Evolutionary conservation across 2,329 filamentous ascomycete species (phyloP), one percentile per base, ranked within the genome.

Genomic region (Dryadomyces quercivorus): DNA sequence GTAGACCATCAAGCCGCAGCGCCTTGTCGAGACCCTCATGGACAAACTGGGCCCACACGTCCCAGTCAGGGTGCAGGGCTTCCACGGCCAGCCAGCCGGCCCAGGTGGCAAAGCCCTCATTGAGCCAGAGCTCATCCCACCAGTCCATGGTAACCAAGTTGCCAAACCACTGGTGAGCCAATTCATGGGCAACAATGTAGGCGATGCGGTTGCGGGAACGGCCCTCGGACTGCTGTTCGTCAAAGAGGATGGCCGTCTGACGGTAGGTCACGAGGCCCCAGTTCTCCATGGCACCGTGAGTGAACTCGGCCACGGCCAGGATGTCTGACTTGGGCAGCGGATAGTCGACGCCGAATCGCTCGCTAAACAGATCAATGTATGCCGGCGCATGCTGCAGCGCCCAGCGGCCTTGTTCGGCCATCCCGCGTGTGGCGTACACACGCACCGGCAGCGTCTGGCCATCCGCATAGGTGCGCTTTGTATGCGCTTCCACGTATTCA

Each of bases 111-210:
- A 98, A 98, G 13, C 91, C 91, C 70, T 97, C 92, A 68, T 97
- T 97, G 53, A 97, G 80, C 92, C 92, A 97, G 8, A 97, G 74
- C 54, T 91, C 92, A 69, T 96, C 90, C 92, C 92, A 97, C 77
- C 94, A 96, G 69, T 95, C 90, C 90, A 96, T 96, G 53, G 92
- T 96, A 31, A 96, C 92, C 53, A 96, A 74, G 72, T 97, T 96
- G 59, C 92, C 92, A 65, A 97, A 97, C 92, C 92, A 97, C 70
- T 96, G 92, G 71, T 97, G 92, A 44, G 92, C 93, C 58, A 98
- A 77, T 69, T 98, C 93, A 70, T 98, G 93, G n/a, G 93, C 92
- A 51, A 97, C 91, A 55, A 97, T 91, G 64, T 98, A 97, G 36
- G 93, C 93, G 59, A 98, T 86, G 42, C 91, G 81, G 68, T 95